Evolutionary conservation across 116 monocot species (phyloP).

Genomic region (Dioscorea cayenensis): DNA sequence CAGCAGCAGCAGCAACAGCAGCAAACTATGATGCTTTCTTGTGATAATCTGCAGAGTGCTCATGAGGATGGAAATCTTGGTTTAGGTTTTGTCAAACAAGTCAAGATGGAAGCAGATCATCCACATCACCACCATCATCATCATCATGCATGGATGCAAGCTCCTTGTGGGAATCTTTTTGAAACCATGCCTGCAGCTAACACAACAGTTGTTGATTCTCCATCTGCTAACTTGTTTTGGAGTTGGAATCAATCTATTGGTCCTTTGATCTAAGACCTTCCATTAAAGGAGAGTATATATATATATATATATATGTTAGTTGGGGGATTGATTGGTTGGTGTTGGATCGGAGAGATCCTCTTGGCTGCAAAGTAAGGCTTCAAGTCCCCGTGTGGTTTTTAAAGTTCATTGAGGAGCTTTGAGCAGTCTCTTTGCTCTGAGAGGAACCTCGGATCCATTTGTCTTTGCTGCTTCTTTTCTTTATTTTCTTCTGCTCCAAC

Average conservation of each 20-base stretch:
- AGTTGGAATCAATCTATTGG: slow-evolving; percentile 4
- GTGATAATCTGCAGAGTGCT: neutral
- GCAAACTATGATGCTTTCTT: too few relatives aligned
- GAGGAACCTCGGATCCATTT: slow-evolving; percentile 80
- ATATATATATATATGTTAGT: too few relatives aligned
- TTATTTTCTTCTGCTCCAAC: neutral
- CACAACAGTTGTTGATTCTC: neutral
- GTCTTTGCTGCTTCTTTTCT: neutral
- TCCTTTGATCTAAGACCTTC: slow-evolving; percentile 33
- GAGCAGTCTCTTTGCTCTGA: slow-evolving; percentile 44
- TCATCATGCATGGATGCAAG: slow-evolving; percentile 24
- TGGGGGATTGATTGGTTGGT: neutral
- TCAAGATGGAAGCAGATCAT: slow-evolving; percentile 28
- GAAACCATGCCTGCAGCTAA: slow-evolving; percentile 4
- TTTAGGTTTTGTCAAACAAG: slow-evolving; percentile 14
- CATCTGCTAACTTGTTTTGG: slow-evolving; percentile 24
- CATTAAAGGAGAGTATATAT: too few relatives aligned
- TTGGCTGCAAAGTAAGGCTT: slow-evolving; percentile 39
- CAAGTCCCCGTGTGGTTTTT: slow-evolving; percentile 20
- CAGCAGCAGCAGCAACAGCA: neutral
- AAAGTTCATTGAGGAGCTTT: slow-evolving; percentile 15
- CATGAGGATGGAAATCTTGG: slow-evolving; percentile 8
- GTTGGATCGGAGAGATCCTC: slow-evolving; percentile 71
- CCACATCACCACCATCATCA: too few relatives aligned
- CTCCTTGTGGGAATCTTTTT: slow-evolving; percentile 21